Evolutionary conservation across 192 early-diverging fungal species (phyloP), one percentile per base, ranked within the genome.

Genomic region (Coemansia sp.): DNA sequence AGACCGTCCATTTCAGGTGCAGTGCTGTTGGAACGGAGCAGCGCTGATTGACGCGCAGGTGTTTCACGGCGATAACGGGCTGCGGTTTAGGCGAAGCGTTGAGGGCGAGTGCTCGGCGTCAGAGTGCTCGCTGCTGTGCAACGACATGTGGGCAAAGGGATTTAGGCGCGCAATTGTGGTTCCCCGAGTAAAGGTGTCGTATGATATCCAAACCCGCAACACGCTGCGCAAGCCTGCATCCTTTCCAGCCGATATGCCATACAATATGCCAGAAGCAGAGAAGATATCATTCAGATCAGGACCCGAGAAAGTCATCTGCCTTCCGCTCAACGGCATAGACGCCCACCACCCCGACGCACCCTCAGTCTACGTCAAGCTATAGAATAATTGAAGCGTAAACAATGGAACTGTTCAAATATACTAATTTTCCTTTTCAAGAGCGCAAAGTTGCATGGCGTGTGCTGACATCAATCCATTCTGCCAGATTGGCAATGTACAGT

Each of bases 11-110:
- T 79, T 76, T 36, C 83, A 83, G 62, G 74, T 74, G 14, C 76
- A 79, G 43, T 85, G 76, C 57, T 85, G 83, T 53, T 85, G 83
- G 80, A 85, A 82, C 46, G 83, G 83, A 33, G 40, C 69, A 42
- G 69, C 74, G 0, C 60, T 83, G 18, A 59, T 85, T 20, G 70
- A 78, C 45, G 67, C 80, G 14, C 59, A 2, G 3, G 81, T 71
- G 45, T 79, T 85, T 39, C 23, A 11, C 3, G 40, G 58, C 6
- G 26, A 59, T 31, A 14, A 46, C 11, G 62, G 35, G 2, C 50
- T 77, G 59, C 60, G 66, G 16, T 67, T 70, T 13, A 40, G 73
- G 16, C 69, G 79, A 10, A 65, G 67, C 50, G 45, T 13, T 18
- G 55, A 56, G 1, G 40, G 59, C 8, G 80, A 85, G 62, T 85